These are phyloP conservation scores for Populus nigra DNA, from an alignment of 345 rosid genomes.

Conservation along the genomic window DNA sequence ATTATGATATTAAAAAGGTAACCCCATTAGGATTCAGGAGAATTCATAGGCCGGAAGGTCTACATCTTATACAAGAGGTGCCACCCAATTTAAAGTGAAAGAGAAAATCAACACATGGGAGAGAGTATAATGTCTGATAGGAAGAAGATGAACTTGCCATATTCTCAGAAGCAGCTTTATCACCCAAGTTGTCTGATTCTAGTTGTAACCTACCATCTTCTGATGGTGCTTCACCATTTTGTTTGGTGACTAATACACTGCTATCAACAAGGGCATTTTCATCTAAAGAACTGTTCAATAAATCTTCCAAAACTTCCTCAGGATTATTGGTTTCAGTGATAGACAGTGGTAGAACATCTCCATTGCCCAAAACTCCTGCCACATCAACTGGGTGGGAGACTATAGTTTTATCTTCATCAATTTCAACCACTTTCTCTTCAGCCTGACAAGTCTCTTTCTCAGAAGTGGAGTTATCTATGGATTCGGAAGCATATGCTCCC, in stretches of 20 bases:
- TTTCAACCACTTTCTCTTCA: constrained; percentile 63
- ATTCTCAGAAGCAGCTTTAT: constrained; percentile 47
- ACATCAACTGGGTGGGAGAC: constrained; percentile 41
- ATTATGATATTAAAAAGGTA: background rate
- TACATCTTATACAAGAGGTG: background rate
- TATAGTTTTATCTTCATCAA: constrained; percentile 57
- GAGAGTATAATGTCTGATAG: constrained; percentile 7
- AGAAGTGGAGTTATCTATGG: constrained; percentile 32
- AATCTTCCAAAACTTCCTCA: constrained; percentile 37
- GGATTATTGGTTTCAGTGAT: constrained; percentile 23
- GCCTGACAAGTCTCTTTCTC: constrained; percentile 41
- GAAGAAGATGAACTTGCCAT: constrained; percentile 51
- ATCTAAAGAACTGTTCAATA: constrained; percentile 28
- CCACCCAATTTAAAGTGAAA: background rate
- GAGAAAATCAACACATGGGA: background rate
- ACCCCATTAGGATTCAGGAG: background rate
- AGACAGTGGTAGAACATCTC: constrained; percentile 25
- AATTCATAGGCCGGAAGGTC: background rate
- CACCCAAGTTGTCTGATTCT: constrained; percentile 40
- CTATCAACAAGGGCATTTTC: constrained; percentile 33
- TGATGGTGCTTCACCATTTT: constrained; percentile 40
- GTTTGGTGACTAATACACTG: constrained; percentile 33
- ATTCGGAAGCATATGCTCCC: constrained; percentile 24
- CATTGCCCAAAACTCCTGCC: constrained; percentile 26
- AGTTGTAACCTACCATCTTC: constrained; percentile 37